Evolutionary conservation across 192 early-diverging fungal genomes (phyloP), one percentile per base, ranked within the genome.

Genomic region (Entomortierella chlamydospora): DNA sequence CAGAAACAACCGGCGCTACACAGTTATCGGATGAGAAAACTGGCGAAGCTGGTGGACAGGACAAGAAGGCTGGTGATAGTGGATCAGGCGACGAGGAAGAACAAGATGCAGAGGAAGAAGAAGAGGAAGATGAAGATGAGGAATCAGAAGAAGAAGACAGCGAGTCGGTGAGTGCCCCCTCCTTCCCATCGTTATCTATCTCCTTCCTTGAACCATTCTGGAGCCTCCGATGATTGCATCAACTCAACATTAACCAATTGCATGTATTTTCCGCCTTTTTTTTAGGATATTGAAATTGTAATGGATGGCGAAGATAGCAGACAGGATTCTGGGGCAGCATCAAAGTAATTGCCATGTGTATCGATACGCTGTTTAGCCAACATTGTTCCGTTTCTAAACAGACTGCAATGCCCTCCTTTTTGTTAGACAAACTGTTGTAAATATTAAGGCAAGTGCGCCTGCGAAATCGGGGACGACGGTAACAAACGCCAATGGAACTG

Each of bases 281-380:
- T 37, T 68, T 57, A 89, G 90, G 92, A 93, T 73, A 78, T 93
- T 23, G 91, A 93, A 58, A 93, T 93, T 76, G 87, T 93, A 20
- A 81, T 93, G 81, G 89, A 92, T 50, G 72, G 81, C 22, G 88
- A 80, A 22, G 83, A 86, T 29, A 52, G 18, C 12, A 69, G 82
- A 42, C 70, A 74, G 61, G 55, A 81, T 22, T 31, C 65, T 23
- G 60, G 76, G 18, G 61, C 45, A 9, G 18, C 54, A 22, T 61
- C 70, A 64, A 83, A 61, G 81, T 74, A 73, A 47, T 28, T 33
- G 28, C n/a, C 29, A 2, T 13, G 1, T 57, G 28, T 31, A 33
- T 9, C 15, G 28, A n/a, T n/a, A n/a, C n/a, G n/a, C n/a, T n/a
- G n/a, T n/a, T n/a, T n/a, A n/a, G n/a, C n/a, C n/a, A n/a, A n/a